These are phyloP conservation scores for Alternaria ethzedia DNA, from an alignment of 2,329 filamentous ascomycete species.

Conservation along the genomic window DNA sequence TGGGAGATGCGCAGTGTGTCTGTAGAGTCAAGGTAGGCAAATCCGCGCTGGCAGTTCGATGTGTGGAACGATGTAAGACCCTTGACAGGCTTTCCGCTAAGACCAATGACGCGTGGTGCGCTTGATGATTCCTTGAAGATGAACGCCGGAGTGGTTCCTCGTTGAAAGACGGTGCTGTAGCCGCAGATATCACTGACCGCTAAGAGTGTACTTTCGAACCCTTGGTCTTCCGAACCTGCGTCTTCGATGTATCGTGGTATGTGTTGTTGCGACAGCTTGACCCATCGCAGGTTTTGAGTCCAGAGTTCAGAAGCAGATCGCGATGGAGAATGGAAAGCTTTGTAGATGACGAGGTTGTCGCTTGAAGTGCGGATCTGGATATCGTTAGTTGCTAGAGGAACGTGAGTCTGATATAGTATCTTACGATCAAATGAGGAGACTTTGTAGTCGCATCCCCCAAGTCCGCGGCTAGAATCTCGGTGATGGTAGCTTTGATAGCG, in stretches of 20 bases:
- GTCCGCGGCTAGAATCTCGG: constrained; percentile 83
- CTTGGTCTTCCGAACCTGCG: constrained; percentile 56
- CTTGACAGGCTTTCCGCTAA: constrained; percentile 72
- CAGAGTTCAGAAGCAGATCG: constrained; percentile 53
- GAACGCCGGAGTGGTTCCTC: constrained; percentile 80
- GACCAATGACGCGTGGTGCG: constrained; percentile 73
- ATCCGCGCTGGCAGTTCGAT: constrained; percentile 77
- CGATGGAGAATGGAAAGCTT: constrained; percentile 68
- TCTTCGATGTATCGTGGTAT: constrained; percentile 65
- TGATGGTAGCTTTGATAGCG: constrained; percentile 73
- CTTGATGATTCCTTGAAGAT: constrained; percentile 82
- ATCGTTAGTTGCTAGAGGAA: background rate
- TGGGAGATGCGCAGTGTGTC: constrained; percentile 77
- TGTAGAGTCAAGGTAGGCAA: constrained; percentile 71
- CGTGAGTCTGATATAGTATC: constrained; percentile 34
- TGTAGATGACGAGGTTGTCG: constrained; percentile 86
- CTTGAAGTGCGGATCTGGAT: constrained; percentile 74
- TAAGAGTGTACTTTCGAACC: constrained; percentile 58
- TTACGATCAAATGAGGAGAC: constrained; percentile 81
- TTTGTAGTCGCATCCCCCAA: constrained; percentile 76
- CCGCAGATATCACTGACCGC: constrained; percentile 72
- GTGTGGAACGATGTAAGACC: constrained; percentile 80
- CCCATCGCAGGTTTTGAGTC: constrained; percentile 70
- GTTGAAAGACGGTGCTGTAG: constrained; percentile 81
- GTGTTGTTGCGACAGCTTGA: constrained; percentile 73